These are phyloP conservation scores for Pythium myriotylum DNA, from an alignment of 352 stramenopile species.

Conservation along the genomic window DNA sequence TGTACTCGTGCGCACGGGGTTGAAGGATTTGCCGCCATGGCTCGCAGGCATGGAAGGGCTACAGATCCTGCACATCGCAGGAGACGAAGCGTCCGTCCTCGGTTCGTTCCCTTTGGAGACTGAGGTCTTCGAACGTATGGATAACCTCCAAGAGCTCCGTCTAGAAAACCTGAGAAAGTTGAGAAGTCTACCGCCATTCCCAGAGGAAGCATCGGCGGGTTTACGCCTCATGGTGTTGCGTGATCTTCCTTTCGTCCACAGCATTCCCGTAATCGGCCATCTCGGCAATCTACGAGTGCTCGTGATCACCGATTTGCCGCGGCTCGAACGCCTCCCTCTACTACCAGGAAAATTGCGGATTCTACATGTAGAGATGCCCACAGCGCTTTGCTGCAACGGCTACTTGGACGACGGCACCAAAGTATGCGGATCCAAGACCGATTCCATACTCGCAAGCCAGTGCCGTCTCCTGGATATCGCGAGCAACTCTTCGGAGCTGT, in stretches of 20 bases:
- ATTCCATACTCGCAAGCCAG: background rate
- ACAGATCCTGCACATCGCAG: constrained; percentile 18
- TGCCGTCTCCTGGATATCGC: background rate
- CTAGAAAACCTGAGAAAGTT: constrained; percentile 8
- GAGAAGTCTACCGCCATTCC: constrained; percentile 8
- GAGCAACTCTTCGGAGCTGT: constrained; percentile 2
- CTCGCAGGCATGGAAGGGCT: constrained; percentile 17
- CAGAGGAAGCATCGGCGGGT: background rate
- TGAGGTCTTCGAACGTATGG: constrained; percentile 4
- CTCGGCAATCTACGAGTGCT: background rate
- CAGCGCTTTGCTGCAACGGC: constrained; percentile 26
- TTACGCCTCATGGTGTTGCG: constrained; percentile 2
- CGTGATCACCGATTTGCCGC: constrained; percentile 4
- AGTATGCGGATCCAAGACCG: background rate
- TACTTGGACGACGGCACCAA: constrained; percentile 7
- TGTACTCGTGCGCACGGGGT: constrained; percentile 7
- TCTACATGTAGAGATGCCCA: constrained; percentile 15
- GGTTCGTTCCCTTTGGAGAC: constrained; percentile 7
- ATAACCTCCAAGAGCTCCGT: background rate
- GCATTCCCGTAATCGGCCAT: constrained; percentile 18
- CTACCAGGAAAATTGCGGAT: constrained; percentile 3
- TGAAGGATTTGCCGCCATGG: constrained; percentile 11
- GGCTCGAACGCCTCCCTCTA: constrained; percentile 11
- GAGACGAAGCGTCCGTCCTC: constrained; percentile 12
- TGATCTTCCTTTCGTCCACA: constrained; percentile 9